Percentiles rank a stretch among this genome's conserved stretches.
These are phyloP conservation scores for Clarkia xantiana DNA, from an alignment of 345 rosid genomes.

Conservation along the genomic window DNA sequence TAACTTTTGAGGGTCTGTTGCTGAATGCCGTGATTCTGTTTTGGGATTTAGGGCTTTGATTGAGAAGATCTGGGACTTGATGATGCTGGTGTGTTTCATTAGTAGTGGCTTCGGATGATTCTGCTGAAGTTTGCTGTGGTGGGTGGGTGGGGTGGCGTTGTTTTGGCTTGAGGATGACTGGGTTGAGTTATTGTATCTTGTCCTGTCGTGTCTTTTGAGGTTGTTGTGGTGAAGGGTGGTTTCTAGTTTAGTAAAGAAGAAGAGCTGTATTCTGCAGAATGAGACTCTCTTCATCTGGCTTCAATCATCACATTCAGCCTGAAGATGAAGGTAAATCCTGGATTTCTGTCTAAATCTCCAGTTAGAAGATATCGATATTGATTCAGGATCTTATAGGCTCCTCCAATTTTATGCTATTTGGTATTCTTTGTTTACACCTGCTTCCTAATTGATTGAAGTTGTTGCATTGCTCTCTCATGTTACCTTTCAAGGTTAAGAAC, in stretches of 20 bases:
- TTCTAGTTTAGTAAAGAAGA: not conserved
- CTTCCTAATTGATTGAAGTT: too few species aligned
- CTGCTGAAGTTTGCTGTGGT: not conserved
- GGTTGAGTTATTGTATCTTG: not conserved
- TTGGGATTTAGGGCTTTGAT: slow-evolving; percentile 1
- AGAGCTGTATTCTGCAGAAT: not conserved
- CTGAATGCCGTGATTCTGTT: not conserved
- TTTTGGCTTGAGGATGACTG: not conserved
- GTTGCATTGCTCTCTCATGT: too few species aligned
- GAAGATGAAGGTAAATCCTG: not conserved
- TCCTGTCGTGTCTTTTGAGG: slow-evolving; percentile 1
- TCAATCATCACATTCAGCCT: slow-evolving; percentile 1
- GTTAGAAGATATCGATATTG: too few species aligned
- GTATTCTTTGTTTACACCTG: too few species aligned
- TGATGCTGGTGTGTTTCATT: slow-evolving; percentile 3
- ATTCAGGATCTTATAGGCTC: too few species aligned
- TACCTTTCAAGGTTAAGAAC: too few species aligned
- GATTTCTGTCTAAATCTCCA: not conserved
- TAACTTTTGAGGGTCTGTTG: too few species aligned
- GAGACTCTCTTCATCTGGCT: slow-evolving; percentile 6
- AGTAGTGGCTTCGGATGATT: slow-evolving; percentile 8
- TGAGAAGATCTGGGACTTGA: slow-evolving; percentile 6
- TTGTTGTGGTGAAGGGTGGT: slow-evolving; percentile 1
- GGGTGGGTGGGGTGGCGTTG: slow-evolving; percentile 4
- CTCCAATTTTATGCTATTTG: too few species aligned